Base-by-base conservation (phyloP, 805 yeast genomes). In the Myxozyma sirexii region DNA sequence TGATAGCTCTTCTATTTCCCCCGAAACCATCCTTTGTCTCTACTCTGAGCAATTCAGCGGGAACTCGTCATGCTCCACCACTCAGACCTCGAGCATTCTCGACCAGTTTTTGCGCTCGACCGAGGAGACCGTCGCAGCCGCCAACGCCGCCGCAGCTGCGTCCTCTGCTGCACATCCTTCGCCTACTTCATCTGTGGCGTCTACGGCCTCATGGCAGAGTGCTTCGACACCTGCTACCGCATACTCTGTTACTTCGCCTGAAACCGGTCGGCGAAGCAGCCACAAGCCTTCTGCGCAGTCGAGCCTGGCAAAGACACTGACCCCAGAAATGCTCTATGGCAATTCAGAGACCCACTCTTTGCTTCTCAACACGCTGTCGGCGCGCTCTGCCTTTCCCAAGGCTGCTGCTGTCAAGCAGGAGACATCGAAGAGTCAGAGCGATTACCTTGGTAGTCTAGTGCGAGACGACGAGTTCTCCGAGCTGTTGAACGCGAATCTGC, bases 201-300 rank as follows among this genome's bases (percentile, higher is more conserved):
- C 64, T 1, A 54, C 59, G 1, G 49, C 63, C 12, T 60, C 64
- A 41, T 50, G 55, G 49, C 47, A 59, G 27, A 59, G 63, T n/a
- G 23, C 43, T 4, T 31, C 47, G 12, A 43, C 63, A 5, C 26
- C 54, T 15, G 42, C 46, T 23, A 38, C 51, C 15, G 43, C 59
- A 10, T 6, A 6, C 33, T 29, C 33, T 29, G 33, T 29, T 17
- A 7, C 45, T 6, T 24, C 56, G 24, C 31, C 54, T 1, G 44
- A 15, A 26, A 15, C 49, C 24, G 42, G 42, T 6, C 43, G 44
- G 35, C 50, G 51, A 15, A 23, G n/a, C 21, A 17, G 51, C 43
- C 39, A 38, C 52, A 44, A 27, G 31, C 49, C 48, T 43, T 29
- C 45, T 26, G 38, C 43, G 15, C 43, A 37, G 3, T 48, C 53